Evolutionary conservation across 2,329 filamentous ascomycete genomes (phyloP).

Genomic region (Talaromyces sp.): DNA sequence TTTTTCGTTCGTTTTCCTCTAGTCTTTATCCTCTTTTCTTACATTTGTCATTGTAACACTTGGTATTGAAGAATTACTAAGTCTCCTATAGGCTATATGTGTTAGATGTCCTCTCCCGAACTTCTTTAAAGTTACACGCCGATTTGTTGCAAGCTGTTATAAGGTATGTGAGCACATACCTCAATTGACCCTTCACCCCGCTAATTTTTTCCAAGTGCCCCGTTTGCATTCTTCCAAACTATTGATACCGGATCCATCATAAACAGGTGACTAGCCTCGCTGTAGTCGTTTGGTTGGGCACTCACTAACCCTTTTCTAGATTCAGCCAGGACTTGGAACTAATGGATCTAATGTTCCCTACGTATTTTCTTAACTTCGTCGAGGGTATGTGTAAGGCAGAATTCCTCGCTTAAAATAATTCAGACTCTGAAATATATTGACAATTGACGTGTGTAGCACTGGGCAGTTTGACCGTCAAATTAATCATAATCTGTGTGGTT

Average conservation of each 20-base stretch:
- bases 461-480: slow-evolving; percentile 34
- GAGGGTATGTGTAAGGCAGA: not conserved
- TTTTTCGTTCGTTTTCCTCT: not conserved
- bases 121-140: not conserved
- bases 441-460: not conserved
- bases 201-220: not conserved
- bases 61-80: not conserved
- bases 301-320: not conserved
- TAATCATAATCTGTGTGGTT: slow-evolving; percentile 44
- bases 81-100: not conserved
- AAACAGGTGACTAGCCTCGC: not conserved
- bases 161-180: not conserved
- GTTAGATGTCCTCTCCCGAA: not conserved
- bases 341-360: slow-evolving; percentile 40
- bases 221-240: slow-evolving; percentile 3
- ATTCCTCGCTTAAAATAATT: not conserved
- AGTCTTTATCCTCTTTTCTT: not conserved
- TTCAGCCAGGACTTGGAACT: slow-evolving; percentile 38
- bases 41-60: not conserved
- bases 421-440: not conserved
- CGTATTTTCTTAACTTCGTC: slow-evolving; percentile 12
- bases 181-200: not conserved
- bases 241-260: slow-evolving; percentile 4
- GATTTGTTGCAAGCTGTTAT: not conserved
- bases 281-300: not conserved